Evolutionary conservation across 2,329 filamentous ascomycete genomes (phyloP).

Genomic region (Chaetomium globosum): DNA sequence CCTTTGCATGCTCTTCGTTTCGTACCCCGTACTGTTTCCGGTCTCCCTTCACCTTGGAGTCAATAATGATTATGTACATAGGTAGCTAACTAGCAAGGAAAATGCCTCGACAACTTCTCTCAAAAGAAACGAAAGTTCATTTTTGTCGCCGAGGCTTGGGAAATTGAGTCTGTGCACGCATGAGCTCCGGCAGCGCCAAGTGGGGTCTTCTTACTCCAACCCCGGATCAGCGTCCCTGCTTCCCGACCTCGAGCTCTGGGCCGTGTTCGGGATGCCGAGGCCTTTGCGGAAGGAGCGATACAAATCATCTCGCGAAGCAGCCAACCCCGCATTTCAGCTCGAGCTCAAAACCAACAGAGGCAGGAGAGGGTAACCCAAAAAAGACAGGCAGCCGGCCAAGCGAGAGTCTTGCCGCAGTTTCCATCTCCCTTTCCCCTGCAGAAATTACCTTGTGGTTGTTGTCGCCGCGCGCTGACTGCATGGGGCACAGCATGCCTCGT

Average conservation of each 20-base stretch:
- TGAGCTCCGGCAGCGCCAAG: not conserved
- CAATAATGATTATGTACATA: too few species aligned
- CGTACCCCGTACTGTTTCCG: too few species aligned
- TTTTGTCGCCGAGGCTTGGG: not conserved
- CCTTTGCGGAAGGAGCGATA: not conserved
- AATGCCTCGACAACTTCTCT: too few species aligned
- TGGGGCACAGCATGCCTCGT: slow-evolving; percentile 12
- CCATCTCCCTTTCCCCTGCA: slow-evolving; percentile 19
- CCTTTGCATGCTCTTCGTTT: too few species aligned
- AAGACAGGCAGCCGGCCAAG: not conserved
- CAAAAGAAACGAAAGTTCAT: not conserved
- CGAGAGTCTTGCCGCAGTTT: not conserved
- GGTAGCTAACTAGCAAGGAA: too few species aligned
- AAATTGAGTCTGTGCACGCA: slow-evolving; percentile 21
- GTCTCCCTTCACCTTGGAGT: too few species aligned
- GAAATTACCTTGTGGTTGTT: not conserved
- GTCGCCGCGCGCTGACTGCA: not conserved
- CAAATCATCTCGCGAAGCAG: not conserved
- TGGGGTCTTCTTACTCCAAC: not conserved
- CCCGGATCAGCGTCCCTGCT: slow-evolving; percentile 30
- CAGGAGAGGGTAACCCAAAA: not conserved
- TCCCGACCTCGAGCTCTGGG: slow-evolving; percentile 18
- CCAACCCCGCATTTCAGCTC: not conserved
- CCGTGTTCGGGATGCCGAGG: slow-evolving; percentile 13
- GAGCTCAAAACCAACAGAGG: not conserved